These are phyloP conservation scores for Trametes cinnabarina DNA, from an alignment of 768 basidiomycete genomes.

Conservation along the genomic window DNA sequence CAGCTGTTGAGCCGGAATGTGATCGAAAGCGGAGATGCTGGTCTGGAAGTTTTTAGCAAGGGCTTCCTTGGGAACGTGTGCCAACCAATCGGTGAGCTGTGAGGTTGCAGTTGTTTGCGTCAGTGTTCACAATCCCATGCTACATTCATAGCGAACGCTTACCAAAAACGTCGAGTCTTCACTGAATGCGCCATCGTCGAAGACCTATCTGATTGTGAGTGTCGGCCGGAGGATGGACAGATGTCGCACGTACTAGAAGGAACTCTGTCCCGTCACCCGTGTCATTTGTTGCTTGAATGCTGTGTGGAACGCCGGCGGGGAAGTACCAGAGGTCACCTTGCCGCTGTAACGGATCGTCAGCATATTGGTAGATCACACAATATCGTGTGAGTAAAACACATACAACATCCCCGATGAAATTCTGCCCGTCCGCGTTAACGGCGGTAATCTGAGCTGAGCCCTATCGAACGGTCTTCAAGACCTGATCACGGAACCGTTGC, in stretches of 20 bases:
- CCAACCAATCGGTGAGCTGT: slow-evolving; percentile 33
- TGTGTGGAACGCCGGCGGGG: slow-evolving; percentile 54
- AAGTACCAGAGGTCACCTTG: slow-evolving; percentile 55
- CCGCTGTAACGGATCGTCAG: slow-evolving; percentile 26
- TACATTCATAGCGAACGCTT: slow-evolving; percentile 3
- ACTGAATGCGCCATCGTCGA: slow-evolving; percentile 41
- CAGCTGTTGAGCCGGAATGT: slow-evolving; percentile 30
- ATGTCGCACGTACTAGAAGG: slow-evolving; percentile 36
- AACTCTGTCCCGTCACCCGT: slow-evolving; percentile 48
- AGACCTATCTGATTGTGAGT: slow-evolving; percentile 23
- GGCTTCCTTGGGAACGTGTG: slow-evolving; percentile 36
- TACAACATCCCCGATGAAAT: slow-evolving; percentile 48
- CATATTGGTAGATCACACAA: not conserved
- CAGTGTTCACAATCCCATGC: not conserved
- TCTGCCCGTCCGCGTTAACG: slow-evolving; percentile 45
- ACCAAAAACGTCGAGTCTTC: slow-evolving; percentile 37
- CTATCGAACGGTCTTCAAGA: not conserved
- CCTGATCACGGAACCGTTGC: too few relatives aligned
- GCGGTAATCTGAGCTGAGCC: slow-evolving; percentile 39
- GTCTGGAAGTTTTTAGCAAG: slow-evolving; percentile 37
- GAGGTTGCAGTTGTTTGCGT: not conserved
- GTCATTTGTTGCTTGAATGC: slow-evolving; percentile 44
- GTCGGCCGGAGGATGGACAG: not conserved
- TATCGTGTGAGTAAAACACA: slow-evolving; percentile 26
- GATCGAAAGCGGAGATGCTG: slow-evolving; percentile 30